A percentile compares a stretch with the other conserved stretches of the same genome.
These are phyloP conservation scores for Phytophthora megakarya DNA, from an alignment of 352 stramenopile genomes.

Conservation along the genomic window DNA sequence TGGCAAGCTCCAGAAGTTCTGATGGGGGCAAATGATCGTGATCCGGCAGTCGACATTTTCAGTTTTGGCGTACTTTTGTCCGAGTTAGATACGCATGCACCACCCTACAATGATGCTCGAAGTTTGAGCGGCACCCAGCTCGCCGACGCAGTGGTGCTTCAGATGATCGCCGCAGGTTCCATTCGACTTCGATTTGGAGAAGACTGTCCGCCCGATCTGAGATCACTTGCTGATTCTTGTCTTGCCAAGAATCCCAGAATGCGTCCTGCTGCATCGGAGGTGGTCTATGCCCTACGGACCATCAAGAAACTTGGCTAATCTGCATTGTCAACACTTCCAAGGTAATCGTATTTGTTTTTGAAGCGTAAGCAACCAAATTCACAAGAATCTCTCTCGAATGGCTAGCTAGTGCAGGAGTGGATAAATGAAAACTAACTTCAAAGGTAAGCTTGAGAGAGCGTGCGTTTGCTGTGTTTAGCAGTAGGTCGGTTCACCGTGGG, in stretches of 20 bases:
- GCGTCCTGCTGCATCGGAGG: conserved; percentile 49
- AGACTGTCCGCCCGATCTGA: conserved; percentile 41
- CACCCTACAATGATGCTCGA: conserved; percentile 42
- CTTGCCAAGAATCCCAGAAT: conserved; percentile 40
- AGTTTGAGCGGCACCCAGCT: conserved; percentile 30
- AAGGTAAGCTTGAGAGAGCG: conserved; percentile 8
- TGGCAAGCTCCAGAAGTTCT: conserved; percentile 55
- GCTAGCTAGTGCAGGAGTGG: not conserved
- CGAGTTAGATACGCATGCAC: conserved; percentile 47
- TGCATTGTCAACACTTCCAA: not conserved
- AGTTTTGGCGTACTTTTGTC: conserved; percentile 47
- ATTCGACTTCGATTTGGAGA: conserved; percentile 37
- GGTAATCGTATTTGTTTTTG: conserved; percentile 2
- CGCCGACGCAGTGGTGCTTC: conserved; percentile 43
- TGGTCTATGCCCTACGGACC: conserved; percentile 51
- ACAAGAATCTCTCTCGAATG: not conserved
- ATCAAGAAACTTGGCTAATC: conserved; percentile 34
- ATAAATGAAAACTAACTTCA: not conserved
- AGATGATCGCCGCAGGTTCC: conserved; percentile 38
- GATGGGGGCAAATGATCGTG: conserved; percentile 32
- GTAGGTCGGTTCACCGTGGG: conserved; percentile 12
- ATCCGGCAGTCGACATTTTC: conserved; percentile 41
- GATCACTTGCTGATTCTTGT: conserved; percentile 43
- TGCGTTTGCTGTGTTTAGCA: conserved; percentile 7
- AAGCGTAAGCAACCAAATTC: not conserved